Evolutionary conservation across 805 yeast genomes (phyloP), one percentile per base, ranked within the genome.

Genomic region (Myxozyma monticola): DNA sequence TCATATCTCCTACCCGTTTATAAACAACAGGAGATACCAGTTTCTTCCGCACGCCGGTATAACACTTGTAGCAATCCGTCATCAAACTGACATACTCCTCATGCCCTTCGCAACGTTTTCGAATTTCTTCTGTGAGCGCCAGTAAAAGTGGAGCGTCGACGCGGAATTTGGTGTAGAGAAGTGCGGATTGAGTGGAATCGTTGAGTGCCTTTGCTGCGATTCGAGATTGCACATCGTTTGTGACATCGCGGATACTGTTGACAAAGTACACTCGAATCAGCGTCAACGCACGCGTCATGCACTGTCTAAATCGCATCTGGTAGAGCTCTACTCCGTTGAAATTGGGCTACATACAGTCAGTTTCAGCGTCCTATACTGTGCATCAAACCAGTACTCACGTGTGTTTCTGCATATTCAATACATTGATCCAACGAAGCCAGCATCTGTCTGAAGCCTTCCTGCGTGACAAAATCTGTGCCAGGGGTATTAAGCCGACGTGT

Each of bases 241-340:
- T 33, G 8, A 54, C 58, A 18, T 49, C 54, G 25, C 73, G 72
- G 48, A 79, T 57, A 28, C 62, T 55, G 48, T 67, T 71, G 33
- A 61, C 63, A 47, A 86, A 68, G 63, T 83, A 88, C 61, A 83
- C 86, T 56, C 84, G 77, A 14, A 88, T 78, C 51, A 91, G 71
- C 0, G 93, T 81, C 40, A 88, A 73, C 1, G 95, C 83, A 51
- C 96, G 76, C 1, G 90, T 81, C 76, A 88, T 74, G 62, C 96
- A 87, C 60, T 87, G 95, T 54, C 85, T 79, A 69, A 87, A 88
- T 51, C 90, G 77, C 56, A 81, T 79, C 41, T 76, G 76, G 64
- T 86, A 88, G 1, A 79, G 63, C 24, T 82, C 91, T 9, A 79
- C 71, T 46, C 89, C 96, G 62, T 79, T 81, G 62, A 85, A 84